Conservation (phyloP, 306 rosid species). For the Sophora flavescens region DNA sequence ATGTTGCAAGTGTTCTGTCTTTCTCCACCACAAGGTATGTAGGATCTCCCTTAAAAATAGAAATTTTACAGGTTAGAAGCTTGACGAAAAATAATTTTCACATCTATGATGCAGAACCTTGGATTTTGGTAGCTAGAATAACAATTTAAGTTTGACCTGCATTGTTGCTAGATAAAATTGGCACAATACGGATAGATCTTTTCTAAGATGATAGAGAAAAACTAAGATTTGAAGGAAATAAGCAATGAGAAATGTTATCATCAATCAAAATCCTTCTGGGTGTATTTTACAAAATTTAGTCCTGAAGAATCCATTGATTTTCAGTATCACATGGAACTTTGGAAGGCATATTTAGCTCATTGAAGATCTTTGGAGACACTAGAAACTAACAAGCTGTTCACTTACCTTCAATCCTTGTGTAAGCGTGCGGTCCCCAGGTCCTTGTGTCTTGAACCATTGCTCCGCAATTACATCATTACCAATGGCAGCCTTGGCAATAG, state of each 20-base stretch:
- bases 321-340: background rate
- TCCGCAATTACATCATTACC: slow-evolving; percentile 86
- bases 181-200: background rate
- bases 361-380: background rate
- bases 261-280: background rate
- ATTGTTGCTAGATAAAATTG: background rate
- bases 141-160: slow-evolving; percentile 7
- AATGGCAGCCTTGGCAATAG: slow-evolving; percentile 82
- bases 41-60: slow-evolving; percentile 77
- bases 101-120: background rate
- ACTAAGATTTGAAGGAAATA: background rate
- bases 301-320: background rate
- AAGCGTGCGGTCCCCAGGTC: slow-evolving; percentile 90
- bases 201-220: background rate
- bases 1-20: slow-evolving; percentile 83
- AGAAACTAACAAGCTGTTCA: background rate
- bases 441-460: slow-evolving; percentile 85
- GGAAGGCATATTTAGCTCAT: background rate
- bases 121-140: background rate
- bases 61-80: background rate
- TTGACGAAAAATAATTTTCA: slow-evolving; percentile 20
- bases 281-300: background rate
- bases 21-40: slow-evolving; percentile 96
- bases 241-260: background rate
- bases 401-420: slow-evolving; percentile 89